Percentiles rank a stretch among this genome's conserved stretches.
Conservation (phyloP, 306 rosid genomes). For the Inga oerstediana region DNA sequence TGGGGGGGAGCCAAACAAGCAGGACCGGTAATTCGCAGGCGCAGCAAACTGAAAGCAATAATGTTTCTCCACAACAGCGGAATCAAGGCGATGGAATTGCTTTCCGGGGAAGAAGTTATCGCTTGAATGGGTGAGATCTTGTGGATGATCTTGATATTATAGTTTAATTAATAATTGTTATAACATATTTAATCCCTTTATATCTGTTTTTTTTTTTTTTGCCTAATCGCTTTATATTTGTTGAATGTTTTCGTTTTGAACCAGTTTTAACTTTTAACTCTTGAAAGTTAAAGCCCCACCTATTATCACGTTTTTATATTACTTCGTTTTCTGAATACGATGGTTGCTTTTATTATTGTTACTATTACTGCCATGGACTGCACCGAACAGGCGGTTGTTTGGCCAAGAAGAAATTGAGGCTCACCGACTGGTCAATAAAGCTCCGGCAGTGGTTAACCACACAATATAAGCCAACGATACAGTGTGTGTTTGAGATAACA, state of each 20-base stretch:
- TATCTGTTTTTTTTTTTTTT: too few species aligned
- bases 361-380: too few species aligned
- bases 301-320: not conserved
- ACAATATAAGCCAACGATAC: too few species aligned
- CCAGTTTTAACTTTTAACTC: not conserved
- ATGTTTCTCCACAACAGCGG: conserved; percentile 27
- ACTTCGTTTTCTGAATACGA: not conserved
- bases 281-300: not conserved
- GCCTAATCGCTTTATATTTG: not conserved
- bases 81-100: conserved; percentile 37
- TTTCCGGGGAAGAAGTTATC: conserved; percentile 56
- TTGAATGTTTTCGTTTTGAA: not conserved
- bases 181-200: not conserved
- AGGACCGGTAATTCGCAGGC: conserved; percentile 6
- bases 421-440: too few species aligned
- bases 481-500: too few species aligned
- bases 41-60: conserved; percentile 32
- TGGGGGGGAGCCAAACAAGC: conserved; percentile 46
- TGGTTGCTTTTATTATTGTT: not conserved
- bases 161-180: not conserved
- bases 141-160: not conserved
- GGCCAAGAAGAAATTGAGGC: too few species aligned
- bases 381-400: too few species aligned
- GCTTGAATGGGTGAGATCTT: conserved; percentile 31
- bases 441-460: too few species aligned